A percentile compares a stretch with the other conserved stretches of the same genome.
These are phyloP conservation scores for Thinopyrum elongatum DNA, from an alignment of 176 grass and related monocot species.

Conservation along the genomic window DNA sequence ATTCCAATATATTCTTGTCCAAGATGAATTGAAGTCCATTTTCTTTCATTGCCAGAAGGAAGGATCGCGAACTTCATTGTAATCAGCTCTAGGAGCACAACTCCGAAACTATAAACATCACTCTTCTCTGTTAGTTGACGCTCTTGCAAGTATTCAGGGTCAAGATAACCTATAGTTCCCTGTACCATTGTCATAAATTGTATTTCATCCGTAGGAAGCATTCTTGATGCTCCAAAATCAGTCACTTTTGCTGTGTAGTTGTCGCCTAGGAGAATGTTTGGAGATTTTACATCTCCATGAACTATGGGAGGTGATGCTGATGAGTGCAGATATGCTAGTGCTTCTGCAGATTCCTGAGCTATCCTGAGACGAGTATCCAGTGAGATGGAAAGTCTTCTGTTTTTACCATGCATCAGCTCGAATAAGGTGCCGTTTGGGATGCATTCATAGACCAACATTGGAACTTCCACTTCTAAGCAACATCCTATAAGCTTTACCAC, in stretches of 20 bases:
- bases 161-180: slow-evolving; percentile 41
- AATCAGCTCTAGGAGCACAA: slow-evolving; percentile 39
- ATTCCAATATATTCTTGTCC: slow-evolving; percentile 16
- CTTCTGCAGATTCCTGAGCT: slow-evolving; percentile 32
- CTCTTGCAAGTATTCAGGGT: slow-evolving; percentile 39
- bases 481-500: slow-evolving; percentile 31
- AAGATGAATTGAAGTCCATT: slow-evolving; percentile 23
- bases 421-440: slow-evolving; percentile 32
- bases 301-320: slow-evolving; percentile 35
- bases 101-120: slow-evolving; percentile 46
- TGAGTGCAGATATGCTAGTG: slow-evolving; percentile 33
- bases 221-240: slow-evolving; percentile 40
- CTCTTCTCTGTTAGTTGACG: slow-evolving; percentile 40
- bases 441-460: slow-evolving; percentile 38
- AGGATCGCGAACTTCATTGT: slow-evolving; percentile 31
- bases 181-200: slow-evolving; percentile 35
- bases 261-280: slow-evolving; percentile 32
- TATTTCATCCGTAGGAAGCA: slow-evolving; percentile 32
- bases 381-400: neutral
- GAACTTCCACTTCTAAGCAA: slow-evolving; percentile 36
- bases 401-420: slow-evolving; percentile 5
- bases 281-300: slow-evolving; percentile 41
- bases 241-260: slow-evolving; percentile 38
- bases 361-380: slow-evolving; percentile 21
- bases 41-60: slow-evolving; percentile 35